These are phyloP conservation scores for Primulina huaijiensis DNA, from an alignment of 257 asterid genomes.

Conservation along the genomic window DNA sequence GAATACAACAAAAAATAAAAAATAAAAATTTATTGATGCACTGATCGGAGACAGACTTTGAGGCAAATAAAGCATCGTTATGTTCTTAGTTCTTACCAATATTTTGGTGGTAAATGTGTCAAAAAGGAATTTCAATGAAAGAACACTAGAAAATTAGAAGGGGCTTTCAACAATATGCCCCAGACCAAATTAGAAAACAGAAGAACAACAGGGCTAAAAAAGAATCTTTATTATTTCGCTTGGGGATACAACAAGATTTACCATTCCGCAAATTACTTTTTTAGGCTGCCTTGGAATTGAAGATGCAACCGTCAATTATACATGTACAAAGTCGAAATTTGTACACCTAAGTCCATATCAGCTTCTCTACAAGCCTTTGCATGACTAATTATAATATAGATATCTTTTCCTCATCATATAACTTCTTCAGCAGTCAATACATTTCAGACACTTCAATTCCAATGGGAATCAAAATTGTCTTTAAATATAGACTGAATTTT, in stretches of 20 bases:
- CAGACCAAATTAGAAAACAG: background rate
- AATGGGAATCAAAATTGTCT: background rate
- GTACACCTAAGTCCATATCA: background rate
- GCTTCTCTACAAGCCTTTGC: background rate
- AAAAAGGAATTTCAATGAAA: too few species aligned
- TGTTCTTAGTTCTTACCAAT: too few species aligned
- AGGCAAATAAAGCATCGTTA: too few species aligned
- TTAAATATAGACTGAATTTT: background rate
- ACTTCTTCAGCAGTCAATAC: background rate
- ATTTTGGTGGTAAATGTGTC: too few species aligned
- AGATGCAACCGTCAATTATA: background rate
- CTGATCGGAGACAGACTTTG: too few species aligned
- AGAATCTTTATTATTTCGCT: too few species aligned
- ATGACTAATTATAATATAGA: too few species aligned
- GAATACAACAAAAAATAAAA: background rate
- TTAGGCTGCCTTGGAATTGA: background rate
- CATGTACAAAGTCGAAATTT: background rate
- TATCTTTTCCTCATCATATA: background rate
- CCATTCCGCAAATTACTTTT: background rate
- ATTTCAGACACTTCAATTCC: background rate
- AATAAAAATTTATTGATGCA: too few species aligned
- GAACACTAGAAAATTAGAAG: background rate
- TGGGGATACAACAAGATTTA: too few species aligned
- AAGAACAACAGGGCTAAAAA: too few species aligned
- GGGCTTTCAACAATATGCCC: background rate